Conservation (phyloP, 345 rosid species). For the Gossypium ekmanianum region DNA sequence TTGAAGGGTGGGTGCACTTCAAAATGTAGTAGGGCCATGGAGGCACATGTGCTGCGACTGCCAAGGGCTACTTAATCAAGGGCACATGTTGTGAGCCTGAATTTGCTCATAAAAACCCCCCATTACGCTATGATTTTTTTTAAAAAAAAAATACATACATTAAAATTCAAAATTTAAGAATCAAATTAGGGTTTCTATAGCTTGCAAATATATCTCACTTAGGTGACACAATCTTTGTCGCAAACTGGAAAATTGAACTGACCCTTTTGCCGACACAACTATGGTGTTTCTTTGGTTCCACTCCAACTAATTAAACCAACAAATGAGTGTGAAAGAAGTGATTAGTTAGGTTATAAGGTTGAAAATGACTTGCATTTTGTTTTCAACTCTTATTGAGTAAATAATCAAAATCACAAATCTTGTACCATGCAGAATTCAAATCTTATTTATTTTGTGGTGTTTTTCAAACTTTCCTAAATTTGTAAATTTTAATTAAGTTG, state of each 20-base stretch:
- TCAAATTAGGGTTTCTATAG: not conserved
- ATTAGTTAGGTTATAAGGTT: not conserved
- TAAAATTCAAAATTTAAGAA: too few relatives aligned
- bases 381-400: not conserved
- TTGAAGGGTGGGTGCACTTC: constrained; percentile 22
- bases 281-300: not conserved
- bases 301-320: not conserved
- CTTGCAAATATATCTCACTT: not conserved
- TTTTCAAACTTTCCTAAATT: too few relatives aligned
- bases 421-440: too few relatives aligned
- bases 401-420: not conserved
- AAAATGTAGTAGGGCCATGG: constrained; percentile 40
- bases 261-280: constrained; percentile 7
- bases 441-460: too few relatives aligned
- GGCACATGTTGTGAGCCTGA: constrained; percentile 21
- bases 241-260: not conserved
- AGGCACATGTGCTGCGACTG: constrained; percentile 29
- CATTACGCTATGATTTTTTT: not conserved
- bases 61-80: constrained; percentile 15
- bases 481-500: too few relatives aligned
- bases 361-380: not conserved
- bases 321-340: not conserved
- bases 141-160: too few relatives aligned
- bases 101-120: constrained; percentile 11
- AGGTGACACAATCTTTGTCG: constrained; percentile 7